Percentiles rank a stretch among this genome's conserved stretches.
phyloP scores from a whole-genome alignment of 2,329 filamentous ascomycete species.

The Colletotrichum sp. region DNA sequence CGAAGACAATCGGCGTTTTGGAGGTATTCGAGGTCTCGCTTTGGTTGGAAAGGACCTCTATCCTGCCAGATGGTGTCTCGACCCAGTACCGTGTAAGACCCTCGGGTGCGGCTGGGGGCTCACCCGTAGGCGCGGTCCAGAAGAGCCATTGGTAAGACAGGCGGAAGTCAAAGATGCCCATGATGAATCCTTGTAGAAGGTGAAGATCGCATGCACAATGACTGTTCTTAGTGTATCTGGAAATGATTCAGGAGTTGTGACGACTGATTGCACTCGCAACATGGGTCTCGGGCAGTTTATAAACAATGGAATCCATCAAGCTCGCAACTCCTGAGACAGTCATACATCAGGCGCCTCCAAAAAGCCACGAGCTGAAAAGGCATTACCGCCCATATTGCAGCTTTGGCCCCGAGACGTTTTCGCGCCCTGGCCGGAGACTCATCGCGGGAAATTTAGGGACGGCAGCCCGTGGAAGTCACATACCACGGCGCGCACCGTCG shows the following conservation, averaged over 20 bases:
- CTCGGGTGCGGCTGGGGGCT: slow-evolving; percentile 35
- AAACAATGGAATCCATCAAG: not conserved
- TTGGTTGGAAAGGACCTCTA: slow-evolving; percentile 54
- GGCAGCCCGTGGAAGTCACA: not conserved
- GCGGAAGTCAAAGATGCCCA: slow-evolving; percentile 28
- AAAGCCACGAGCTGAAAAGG: slow-evolving; percentile 1
- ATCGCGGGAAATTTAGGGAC: slow-evolving; percentile 11
- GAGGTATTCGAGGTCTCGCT: slow-evolving; percentile 24
- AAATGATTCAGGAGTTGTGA: not conserved
- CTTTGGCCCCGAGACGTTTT: slow-evolving; percentile 8
- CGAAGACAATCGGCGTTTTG: slow-evolving; percentile 51
- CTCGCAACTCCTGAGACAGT: not conserved
- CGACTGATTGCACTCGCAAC: not conserved
- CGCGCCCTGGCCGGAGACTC: not conserved
- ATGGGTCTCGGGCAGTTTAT: not conserved
- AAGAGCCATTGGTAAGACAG: slow-evolving; percentile 36
- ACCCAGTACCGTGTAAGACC: slow-evolving; percentile 49
- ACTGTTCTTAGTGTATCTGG: not conserved
- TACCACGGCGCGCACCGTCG: not conserved
- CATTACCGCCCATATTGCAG: not conserved
- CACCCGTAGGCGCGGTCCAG: slow-evolving; percentile 30
- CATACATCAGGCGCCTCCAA: not conserved
- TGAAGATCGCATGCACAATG: not conserved
- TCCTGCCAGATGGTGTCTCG: slow-evolving; percentile 44
- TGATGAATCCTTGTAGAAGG: not conserved